These are phyloP conservation scores for Leishmania braziliensis DNA, from an alignment of 208 protist genomes.

Conservation along the genomic window DNA sequence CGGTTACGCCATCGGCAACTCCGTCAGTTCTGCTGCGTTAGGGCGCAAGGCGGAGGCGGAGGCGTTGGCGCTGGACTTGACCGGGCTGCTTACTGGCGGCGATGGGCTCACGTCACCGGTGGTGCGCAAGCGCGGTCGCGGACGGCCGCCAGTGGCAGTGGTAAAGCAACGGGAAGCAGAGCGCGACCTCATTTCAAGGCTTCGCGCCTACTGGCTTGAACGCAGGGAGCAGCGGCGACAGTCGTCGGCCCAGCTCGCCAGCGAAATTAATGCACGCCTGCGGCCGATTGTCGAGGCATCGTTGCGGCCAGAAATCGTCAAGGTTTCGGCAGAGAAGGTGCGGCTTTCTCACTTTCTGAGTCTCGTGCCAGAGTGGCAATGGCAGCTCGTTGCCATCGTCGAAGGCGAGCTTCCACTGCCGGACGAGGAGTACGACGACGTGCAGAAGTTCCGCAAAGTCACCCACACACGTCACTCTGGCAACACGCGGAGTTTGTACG, in stretches of 20 bases:
- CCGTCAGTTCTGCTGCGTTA: conserved; percentile 37
- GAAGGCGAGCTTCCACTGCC: conserved; percentile 73
- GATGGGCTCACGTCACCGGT: conserved; percentile 27
- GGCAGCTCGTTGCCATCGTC: conserved; percentile 51
- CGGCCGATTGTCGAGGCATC: conserved; percentile 51
- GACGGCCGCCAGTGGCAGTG: conserved; percentile 44
- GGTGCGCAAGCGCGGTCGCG: conserved; percentile 42
- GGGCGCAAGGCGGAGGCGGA: conserved; percentile 46
- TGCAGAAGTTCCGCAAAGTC: conserved; percentile 68
- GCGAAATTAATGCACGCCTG: conserved; percentile 48
- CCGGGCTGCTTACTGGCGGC: conserved; percentile 35
- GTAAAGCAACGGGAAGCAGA: conserved; percentile 43
- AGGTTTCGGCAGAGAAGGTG: conserved; percentile 60
- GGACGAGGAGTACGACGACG: conserved; percentile 83
- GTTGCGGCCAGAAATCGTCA: conserved; percentile 72
- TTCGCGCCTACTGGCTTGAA: conserved; percentile 71
- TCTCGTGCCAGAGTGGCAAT: conserved; percentile 85
- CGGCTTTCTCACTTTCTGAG: conserved; percentile 71
- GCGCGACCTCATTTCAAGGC: conserved; percentile 27
- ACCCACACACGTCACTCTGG: conserved; percentile 57
- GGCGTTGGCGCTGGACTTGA: conserved; percentile 46
- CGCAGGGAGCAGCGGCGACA: conserved; percentile 40
- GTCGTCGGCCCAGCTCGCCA: conserved; percentile 37
- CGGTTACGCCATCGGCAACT: conserved; percentile 32
- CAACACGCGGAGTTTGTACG: conserved; percentile 55